Conservation (phyloP, 352 stramenopile species). For the Phytophthora sp. region DNA sequence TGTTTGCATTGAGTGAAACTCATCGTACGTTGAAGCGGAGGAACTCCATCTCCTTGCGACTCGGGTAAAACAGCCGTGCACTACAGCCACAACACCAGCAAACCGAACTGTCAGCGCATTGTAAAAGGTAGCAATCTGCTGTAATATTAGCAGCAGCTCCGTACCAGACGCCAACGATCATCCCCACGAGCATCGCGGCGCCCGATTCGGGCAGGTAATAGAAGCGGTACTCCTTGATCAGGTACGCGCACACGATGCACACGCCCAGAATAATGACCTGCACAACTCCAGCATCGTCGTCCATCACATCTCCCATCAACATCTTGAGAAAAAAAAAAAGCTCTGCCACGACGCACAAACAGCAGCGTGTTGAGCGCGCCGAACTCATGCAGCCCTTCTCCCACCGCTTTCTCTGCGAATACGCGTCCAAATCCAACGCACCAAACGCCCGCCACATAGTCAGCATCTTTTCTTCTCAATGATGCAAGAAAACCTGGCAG, state of each 20-base stretch:
- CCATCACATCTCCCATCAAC: too few relatives aligned
- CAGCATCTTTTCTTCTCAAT: neutral
- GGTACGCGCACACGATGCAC: conserved; percentile 91
- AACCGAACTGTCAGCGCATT: neutral
- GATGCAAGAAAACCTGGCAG: neutral
- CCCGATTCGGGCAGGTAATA: conserved; percentile 92
- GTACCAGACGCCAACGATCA: conserved; percentile 85
- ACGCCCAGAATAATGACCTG: conserved; percentile 88
- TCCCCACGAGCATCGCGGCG: conserved; percentile 91
- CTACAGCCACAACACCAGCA: conserved; percentile 25
- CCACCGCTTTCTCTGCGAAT: conserved; percentile 60
- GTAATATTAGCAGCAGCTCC: neutral
- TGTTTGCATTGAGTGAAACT: too few relatives aligned
- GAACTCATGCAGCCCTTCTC: conserved; percentile 83
- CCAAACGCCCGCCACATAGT: neutral
- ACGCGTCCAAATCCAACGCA: neutral
- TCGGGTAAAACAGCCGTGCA: conserved; percentile 85
- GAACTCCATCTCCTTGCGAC: conserved; percentile 90
- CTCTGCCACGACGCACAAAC: conserved; percentile 53
- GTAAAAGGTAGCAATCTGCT: neutral
- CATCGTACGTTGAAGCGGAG: conserved; percentile 83
- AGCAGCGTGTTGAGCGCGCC: conserved; percentile 89
- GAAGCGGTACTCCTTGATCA: conserved; percentile 92
- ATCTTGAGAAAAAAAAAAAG: neutral
- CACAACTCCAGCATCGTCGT: neutral